These are phyloP conservation scores for Epichloe typhina DNA, from an alignment of 2,329 filamentous ascomycete genomes.

Conservation along the genomic window DNA sequence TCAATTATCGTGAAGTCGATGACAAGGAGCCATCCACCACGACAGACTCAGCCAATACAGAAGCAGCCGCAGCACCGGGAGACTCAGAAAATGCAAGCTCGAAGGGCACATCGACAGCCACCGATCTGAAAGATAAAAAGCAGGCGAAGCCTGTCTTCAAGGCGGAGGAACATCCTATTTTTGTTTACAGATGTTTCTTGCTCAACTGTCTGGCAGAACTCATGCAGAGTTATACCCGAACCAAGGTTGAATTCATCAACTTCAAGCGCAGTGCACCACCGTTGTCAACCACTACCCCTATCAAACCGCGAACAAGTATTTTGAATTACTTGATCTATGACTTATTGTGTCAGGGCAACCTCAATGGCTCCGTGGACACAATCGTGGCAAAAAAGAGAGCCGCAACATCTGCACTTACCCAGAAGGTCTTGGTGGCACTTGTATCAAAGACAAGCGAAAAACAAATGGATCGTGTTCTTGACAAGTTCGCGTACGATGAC, in stretches of 20 bases:
- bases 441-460: slow-evolving; percentile 80
- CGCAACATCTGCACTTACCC: slow-evolving; percentile 74
- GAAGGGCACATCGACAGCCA: slow-evolving; percentile 16
- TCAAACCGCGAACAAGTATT: slow-evolving; percentile 84
- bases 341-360: slow-evolving; percentile 49
- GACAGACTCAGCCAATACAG: slow-evolving; percentile 29
- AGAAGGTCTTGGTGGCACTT: slow-evolving; percentile 73
- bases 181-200: slow-evolving; percentile 90
- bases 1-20: slow-evolving; percentile 85
- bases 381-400: slow-evolving; percentile 76
- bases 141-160: slow-evolving; percentile 66
- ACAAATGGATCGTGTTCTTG: slow-evolving; percentile 40
- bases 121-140: slow-evolving; percentile 48
- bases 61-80: slow-evolving; percentile 18
- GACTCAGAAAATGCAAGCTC: slow-evolving; percentile 17
- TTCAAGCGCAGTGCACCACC: slow-evolving; percentile 89
- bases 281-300: slow-evolving; percentile 70
- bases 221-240: slow-evolving; percentile 79
- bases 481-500: slow-evolving; percentile 55
- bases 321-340: slow-evolving; percentile 87
- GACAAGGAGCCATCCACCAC: slow-evolving; percentile 52
- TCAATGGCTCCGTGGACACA: slow-evolving; percentile 58
- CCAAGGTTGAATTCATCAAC: slow-evolving; percentile 98
- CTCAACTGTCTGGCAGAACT: slow-evolving; percentile 86
- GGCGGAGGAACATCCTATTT: slow-evolving; percentile 85